Percentiles rank a stretch among this genome's conserved stretches.
These are phyloP conservation scores for Russula virescens DNA, from an alignment of 768 basidiomycete species.

Conservation along the genomic window DNA sequence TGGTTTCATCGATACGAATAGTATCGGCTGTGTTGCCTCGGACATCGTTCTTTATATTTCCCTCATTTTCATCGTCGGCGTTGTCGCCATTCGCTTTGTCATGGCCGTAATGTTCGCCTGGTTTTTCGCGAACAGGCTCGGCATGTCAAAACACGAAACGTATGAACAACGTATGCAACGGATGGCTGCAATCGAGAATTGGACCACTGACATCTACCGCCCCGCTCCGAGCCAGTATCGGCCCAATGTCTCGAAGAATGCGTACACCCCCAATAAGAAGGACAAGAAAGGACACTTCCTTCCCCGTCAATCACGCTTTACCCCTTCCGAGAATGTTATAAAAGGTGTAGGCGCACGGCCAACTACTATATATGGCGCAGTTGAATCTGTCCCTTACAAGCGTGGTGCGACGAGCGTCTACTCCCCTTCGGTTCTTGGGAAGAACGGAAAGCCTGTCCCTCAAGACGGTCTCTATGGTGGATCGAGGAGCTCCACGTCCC, in stretches of 20 bases:
- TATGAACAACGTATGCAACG: constrained; percentile 89
- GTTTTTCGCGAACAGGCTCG: constrained; percentile 96
- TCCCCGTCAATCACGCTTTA: constrained; percentile 67
- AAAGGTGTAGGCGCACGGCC: constrained; percentile 51
- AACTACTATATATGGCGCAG: constrained; percentile 57
- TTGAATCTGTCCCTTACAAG: constrained; percentile 59
- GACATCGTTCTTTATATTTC: constrained; percentile 92
- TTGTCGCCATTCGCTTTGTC: constrained; percentile 88
- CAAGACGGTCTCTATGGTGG: constrained; percentile 70
- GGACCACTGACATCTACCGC: constrained; percentile 93
- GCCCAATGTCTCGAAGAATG: constrained; percentile 78
- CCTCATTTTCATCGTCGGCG: constrained; percentile 94
- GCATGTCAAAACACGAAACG: constrained; percentile 89
- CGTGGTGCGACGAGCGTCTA: constrained; percentile 39
- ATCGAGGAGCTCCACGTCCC: constrained; percentile 79
- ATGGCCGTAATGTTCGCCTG: constrained; percentile 98
- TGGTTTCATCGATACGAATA: constrained; percentile 91
- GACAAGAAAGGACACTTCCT: constrained; percentile 55
- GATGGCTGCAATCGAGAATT: constrained; percentile 87
- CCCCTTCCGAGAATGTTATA: constrained; percentile 58
- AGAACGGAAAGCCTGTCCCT: constrained; percentile 51
- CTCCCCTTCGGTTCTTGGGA: constrained; percentile 32
- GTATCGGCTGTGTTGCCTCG: constrained; percentile 95
- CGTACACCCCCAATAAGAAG: constrained; percentile 41
- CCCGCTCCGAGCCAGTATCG: constrained; percentile 88